Evolutionary conservation across 2,329 filamentous ascomycete species (phyloP).

Genomic region (Thelonectria discophora): DNA sequence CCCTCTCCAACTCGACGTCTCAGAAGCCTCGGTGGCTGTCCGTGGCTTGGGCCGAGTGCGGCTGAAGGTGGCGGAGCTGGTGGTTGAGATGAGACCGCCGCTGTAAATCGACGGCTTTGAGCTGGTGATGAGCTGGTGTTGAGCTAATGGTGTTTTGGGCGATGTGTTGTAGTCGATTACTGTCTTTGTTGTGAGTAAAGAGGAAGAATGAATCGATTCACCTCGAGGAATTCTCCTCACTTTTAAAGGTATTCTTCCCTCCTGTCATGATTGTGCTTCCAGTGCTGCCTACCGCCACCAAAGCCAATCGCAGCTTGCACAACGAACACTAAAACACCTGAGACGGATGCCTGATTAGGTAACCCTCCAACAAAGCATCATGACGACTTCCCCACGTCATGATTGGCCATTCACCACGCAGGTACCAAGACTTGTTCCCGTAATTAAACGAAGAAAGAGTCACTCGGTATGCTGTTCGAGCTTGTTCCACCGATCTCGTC

Average conservation of each 20-base stretch:
- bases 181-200: no score
- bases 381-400: neutral
- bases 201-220: neutral
- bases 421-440: neutral
- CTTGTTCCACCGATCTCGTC: neutral
- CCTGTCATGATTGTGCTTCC: neutral
- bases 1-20: no score
- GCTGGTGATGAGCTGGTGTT: conserved; percentile 9
- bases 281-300: no score
- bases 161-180: no score
- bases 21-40: no score
- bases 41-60: conserved; percentile 6
- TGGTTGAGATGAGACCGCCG: conserved; percentile 1
- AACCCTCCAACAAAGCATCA: neutral
- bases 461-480: neutral
- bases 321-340: neutral
- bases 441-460: neutral
- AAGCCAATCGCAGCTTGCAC: no score
- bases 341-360: conserved; percentile 10
- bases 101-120: neutral
- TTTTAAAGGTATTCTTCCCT: conserved; percentile 3
- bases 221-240: neutral
- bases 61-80: conserved; percentile 23
- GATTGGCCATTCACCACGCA: neutral
- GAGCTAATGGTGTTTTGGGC: no score